phyloP scores from a whole-genome alignment of 75 land plant species.

The Isoetes taiwanensis region DNA sequence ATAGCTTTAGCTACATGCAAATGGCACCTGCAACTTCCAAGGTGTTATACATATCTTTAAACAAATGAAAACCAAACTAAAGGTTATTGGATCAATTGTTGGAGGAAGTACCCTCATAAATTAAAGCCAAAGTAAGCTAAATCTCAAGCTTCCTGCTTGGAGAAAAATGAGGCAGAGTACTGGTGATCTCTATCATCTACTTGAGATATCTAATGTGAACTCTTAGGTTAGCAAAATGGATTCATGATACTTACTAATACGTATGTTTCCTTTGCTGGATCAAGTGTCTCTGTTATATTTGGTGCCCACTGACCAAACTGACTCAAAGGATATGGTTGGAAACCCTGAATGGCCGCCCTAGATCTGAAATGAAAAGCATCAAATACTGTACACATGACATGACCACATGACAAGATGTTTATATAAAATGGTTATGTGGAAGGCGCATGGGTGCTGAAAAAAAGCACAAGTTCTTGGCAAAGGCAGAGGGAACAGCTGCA shows the following conservation, averaged over 20 bases:
- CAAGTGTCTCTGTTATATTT: slow-evolving; percentile 55
- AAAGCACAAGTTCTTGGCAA: too few relatives aligned
- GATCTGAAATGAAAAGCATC: slow-evolving; percentile 28
- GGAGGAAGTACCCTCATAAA: neutral
- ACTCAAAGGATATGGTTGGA: slow-evolving; percentile 71
- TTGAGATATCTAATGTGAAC: neutral
- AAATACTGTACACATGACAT: neutral
- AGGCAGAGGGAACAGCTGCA: neutral
- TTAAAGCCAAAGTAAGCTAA: too few relatives aligned
- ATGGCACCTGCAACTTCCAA: too few relatives aligned
- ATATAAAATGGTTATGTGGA: neutral
- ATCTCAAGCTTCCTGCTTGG: too few relatives aligned
- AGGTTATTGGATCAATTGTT: neutral
- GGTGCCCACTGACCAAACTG: slow-evolving; percentile 94
- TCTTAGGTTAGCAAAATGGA: neutral
- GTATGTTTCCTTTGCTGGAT: slow-evolving; percentile 76
- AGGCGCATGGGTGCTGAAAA: too few relatives aligned
- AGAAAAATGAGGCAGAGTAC: too few relatives aligned
- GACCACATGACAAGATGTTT: too few relatives aligned
- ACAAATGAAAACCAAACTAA: neutral
- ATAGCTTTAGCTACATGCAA: neutral
- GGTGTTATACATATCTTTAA: neutral
- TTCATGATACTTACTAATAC: slow-evolving; percentile 41
- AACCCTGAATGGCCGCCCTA: slow-evolving; percentile 70
- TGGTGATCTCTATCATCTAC: too few relatives aligned